phyloP scores from a whole-genome alignment of 1,139 yeast genomes.

The Suhomyces choctaworum region DNA sequence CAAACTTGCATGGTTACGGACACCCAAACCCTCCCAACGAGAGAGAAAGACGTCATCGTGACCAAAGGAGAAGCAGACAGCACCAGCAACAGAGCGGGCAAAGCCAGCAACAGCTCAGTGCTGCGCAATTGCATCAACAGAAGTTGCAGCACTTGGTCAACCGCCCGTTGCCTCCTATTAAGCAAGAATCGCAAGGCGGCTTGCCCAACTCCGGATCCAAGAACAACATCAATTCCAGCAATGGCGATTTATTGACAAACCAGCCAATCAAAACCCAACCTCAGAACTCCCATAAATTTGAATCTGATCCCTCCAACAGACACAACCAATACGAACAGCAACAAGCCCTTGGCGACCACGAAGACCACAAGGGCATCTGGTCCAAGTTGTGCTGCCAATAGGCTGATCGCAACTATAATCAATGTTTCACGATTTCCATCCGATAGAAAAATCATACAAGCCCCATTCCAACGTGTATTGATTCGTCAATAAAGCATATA shows the following conservation, averaged over 20 bases:
- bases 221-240: conserved; percentile 16
- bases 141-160: conserved; percentile 53
- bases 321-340: conserved; percentile 42
- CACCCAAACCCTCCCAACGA: conserved; percentile 51
- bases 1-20: conserved; percentile 91
- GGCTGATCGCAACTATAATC: conserved; percentile 1
- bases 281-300: conserved; percentile 20
- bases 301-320: conserved; percentile 22
- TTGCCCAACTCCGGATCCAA: conserved; percentile 16
- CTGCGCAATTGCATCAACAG: conserved; percentile 51
- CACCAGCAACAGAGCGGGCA: conserved; percentile 32
- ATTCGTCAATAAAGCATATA: conserved; percentile 4
- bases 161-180: conserved; percentile 53
- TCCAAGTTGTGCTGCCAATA: conserved; percentile 48
- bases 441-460: conserved; percentile 6
- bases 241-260: conserved; percentile 15
- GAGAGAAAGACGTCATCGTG: conserved; percentile 39
- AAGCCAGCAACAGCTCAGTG: conserved; percentile 36
- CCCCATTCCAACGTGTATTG: conserved; percentile 5
- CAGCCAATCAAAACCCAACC: conserved; percentile 20
- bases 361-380: conserved; percentile 47
- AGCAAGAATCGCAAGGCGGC: conserved; percentile 38
- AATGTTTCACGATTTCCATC: neutral
- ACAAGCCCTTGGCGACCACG: conserved; percentile 36
- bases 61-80: conserved; percentile 45